Base-by-base conservation (phyloP, 2,329 filamentous ascomycete genomes). In the Fusarium brachygibbosum region DNA sequence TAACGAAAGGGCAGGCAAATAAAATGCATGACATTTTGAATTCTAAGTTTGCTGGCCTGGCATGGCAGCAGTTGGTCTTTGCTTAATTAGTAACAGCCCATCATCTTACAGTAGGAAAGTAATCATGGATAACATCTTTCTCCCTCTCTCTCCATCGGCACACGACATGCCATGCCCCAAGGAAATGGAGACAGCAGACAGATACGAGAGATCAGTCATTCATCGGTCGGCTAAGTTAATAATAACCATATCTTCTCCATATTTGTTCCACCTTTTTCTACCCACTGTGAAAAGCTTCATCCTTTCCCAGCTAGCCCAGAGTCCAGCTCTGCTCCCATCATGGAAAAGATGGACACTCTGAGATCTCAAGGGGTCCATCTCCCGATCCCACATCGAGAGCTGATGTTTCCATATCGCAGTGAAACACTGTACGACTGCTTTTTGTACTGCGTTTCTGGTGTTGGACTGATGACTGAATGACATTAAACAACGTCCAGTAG, bases 331-430 rank as follows among this genome's bases (percentile, higher is more conserved):
- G 6, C 32, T 50, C 71, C 65, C 23, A 57, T 71, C 68, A 49
- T 55, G 69, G 67, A 67, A 74, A 55, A 52, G 71, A 74, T 74
- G 64, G 51, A 37, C 71, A 45, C 41, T 42, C 29, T 45, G 40
- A 62, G 66, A 73, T 73, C 71, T 61, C 31, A 51, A 60, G 41
- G 54, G 55, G 55, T 64, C 54, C 49, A 58, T 49, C 28, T n/a
- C 35, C 66, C 54, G 51, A 67, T 59, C 50, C 55, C 56, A 55
- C 56, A 63, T 68, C 55, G 58, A 41, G 51, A 64, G 57, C 60
- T 64, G 61, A 48, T 25, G 45, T 58, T 59, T 45, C 28, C 28
- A 37, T 42, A 31, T 40, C 35, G 46, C 51, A 44, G 44, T 51
- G 50, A 50, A 62, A 66, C 54, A 61, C 54, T 23, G 60, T 53